These are phyloP conservation scores for Podospora appendiculata DNA, from an alignment of 495 filamentous ascomycete species.

Conservation along the genomic window DNA sequence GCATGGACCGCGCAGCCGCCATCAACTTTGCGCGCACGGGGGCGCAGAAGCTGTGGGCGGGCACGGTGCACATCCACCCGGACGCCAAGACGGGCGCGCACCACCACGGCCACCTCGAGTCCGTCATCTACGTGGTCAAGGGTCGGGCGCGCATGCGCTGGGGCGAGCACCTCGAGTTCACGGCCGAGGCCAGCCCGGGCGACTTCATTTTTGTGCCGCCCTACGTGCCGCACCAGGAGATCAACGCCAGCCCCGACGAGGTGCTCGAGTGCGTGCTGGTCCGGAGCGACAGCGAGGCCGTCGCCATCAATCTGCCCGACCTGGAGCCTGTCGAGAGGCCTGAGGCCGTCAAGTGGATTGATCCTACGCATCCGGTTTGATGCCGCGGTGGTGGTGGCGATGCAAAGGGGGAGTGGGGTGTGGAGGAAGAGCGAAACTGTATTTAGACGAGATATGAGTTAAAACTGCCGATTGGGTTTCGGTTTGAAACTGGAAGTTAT, in stretches of 20 bases:
- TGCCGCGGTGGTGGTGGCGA: neutral
- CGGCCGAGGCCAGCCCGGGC: neutral
- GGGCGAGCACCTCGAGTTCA: neutral
- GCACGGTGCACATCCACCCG: neutral
- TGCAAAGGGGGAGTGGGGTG: neutral
- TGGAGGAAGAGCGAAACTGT: neutral
- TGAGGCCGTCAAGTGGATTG: neutral
- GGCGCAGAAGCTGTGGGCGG: neutral
- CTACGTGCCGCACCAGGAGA: neutral
- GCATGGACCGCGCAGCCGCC: neutral
- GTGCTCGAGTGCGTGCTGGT: neutral
- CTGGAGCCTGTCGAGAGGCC: neutral
- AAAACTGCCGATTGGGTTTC: too few species aligned
- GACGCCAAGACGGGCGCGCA: neutral
- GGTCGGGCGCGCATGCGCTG: neutral
- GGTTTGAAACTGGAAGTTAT: too few species aligned
- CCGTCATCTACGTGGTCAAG: neutral
- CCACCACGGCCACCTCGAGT: neutral
- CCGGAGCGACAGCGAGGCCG: neutral
- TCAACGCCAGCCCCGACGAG: neutral
- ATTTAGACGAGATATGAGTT: too few species aligned
- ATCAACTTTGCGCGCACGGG: neutral
- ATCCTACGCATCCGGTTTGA: neutral
- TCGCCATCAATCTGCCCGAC: neutral
- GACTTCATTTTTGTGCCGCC: neutral